Evolutionary conservation across 148 eudicot genomes (phyloP).

Genomic region (Fagopyrum homotropicum): DNA sequence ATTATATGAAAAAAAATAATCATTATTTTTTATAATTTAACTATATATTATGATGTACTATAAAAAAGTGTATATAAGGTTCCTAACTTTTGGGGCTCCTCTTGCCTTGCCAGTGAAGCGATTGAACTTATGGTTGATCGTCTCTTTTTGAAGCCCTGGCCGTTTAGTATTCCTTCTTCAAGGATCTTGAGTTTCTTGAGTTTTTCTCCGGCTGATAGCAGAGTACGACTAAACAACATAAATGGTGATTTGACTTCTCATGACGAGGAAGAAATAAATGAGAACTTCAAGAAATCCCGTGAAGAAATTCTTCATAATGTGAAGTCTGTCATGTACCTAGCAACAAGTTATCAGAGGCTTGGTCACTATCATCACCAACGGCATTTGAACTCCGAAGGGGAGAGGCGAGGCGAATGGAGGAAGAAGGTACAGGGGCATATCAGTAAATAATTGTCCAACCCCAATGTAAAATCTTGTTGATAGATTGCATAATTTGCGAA

Average conservation of each 20-base stretch:
- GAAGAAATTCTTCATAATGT: constrained; percentile 34
- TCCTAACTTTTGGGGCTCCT: too few species aligned
- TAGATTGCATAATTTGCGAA: too few species aligned
- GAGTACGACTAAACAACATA: constrained; percentile 87
- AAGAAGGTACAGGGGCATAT: too few species aligned
- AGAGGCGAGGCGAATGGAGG: too few species aligned
- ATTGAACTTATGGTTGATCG: constrained; percentile 78
- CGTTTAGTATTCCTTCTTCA: constrained; percentile 69
- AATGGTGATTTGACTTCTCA: constrained; percentile 65
- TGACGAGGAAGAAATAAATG: constrained; percentile 70
- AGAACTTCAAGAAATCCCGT: constrained; percentile 49
- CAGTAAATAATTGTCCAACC: too few species aligned
- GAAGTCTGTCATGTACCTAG: constrained; percentile 73
- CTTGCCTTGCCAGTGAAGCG: constrained; percentile 63
- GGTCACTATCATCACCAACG: constrained; percentile 70
- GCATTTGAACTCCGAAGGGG: too few species aligned
- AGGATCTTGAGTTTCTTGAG: constrained; percentile 79
- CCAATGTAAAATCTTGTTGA: too few species aligned
- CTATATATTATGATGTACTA: too few species aligned
- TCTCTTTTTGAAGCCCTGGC: constrained; percentile 72
- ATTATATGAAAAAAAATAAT: too few species aligned
- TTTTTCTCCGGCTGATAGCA: constrained; percentile 77
- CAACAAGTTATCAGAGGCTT: constrained; percentile 83
- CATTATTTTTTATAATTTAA: too few species aligned
- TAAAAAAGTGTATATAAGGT: too few species aligned